Evolutionary conservation across 1,284 basidiomycete species (phyloP), one percentile per base, ranked within the genome.

Genomic region (Neonothopanus nambi): DNA sequence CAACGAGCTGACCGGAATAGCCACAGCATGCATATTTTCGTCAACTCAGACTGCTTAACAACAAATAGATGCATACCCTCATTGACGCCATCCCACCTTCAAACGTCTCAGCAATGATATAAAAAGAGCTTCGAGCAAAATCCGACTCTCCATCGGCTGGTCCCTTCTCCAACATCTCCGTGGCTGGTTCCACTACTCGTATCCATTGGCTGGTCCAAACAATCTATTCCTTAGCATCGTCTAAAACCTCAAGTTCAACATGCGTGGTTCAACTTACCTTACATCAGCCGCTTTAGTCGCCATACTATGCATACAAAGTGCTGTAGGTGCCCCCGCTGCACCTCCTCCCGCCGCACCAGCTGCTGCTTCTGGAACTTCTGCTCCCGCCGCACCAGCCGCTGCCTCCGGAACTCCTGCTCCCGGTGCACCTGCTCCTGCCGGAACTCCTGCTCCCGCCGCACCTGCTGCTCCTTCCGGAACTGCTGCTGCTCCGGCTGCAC

Each of bases 181-280:
- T 48, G 47, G 47, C 47, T 26, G 47, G 47, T 48, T 48, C 47
- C 47, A 48, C 47, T n/a, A n/a, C n/a, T n/a, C n/a, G n/a, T n/a
- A 38, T n/a, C 21, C 7, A 15, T 28, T 28, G 47, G 47, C 47
- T 40, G 47, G 47, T 28, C 47, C 47, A 38, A 39, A 39, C 12
- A 21, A 18, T 15, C 5, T 39, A 11, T 40, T n/a, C 11, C 37
- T 4, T 24, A n/a, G n/a, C n/a, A n/a, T n/a, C n/a, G 37, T 30
- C n/a, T 40, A 26, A 20, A 11, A 21, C 37, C 6, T 17, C 17
- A 33, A n/a, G n/a, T 48, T 17, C 23, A 20, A 20, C 23, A 50
- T 50, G 48, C 48, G 48, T 50, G 23, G 38, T 18, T 40, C 39
- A 13, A 41, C 24, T 12, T 33, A 42, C 17, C 23, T 40, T 18